Percentiles rank a stretch among this genome's conserved stretches.
These are phyloP conservation scores for Parascedosporium putredinis DNA, from an alignment of 2,329 filamentous ascomycete species.

Conservation along the genomic window DNA sequence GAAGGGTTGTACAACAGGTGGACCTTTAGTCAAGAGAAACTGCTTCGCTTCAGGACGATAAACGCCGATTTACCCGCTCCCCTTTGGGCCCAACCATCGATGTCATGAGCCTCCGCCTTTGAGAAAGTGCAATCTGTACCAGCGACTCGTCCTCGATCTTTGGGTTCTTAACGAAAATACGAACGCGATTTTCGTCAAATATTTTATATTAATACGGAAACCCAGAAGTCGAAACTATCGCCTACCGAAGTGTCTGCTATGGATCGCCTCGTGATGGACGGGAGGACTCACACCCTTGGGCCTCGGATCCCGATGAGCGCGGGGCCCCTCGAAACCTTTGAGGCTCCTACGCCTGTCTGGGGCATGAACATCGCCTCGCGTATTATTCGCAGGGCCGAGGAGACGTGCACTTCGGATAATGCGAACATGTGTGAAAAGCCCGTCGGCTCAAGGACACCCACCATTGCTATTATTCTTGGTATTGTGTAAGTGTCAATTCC, in stretches of 20 bases:
- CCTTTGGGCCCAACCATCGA: neutral
- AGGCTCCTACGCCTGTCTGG: neutral
- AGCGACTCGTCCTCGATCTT: too few relatives aligned
- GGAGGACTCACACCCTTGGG: neutral
- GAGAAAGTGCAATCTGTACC: too few relatives aligned
- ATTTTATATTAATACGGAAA: too few relatives aligned
- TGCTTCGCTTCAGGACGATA: too few relatives aligned
- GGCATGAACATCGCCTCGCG: conserved; percentile 11
- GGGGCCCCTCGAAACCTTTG: neutral
- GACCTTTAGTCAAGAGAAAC: neutral
- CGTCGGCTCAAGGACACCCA: conserved; percentile 40
- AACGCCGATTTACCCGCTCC: too few relatives aligned
- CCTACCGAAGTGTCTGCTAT: neutral
- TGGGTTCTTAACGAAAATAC: too few relatives aligned
- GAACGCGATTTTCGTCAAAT: neutral
- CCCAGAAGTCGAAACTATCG: too few relatives aligned
- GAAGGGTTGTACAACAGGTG: neutral
- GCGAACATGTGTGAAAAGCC: conserved; percentile 47
- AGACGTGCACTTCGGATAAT: conserved; percentile 8
- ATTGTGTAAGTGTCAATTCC: conserved; percentile 52
- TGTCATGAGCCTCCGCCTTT: too few relatives aligned
- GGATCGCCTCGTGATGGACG: neutral
- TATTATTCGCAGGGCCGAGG: conserved; percentile 11
- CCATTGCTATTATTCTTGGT: conserved; percentile 57
- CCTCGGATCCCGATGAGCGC: neutral